Evolutionary conservation across 352 stramenopile species (phyloP).

Genomic region (Phytopythium helicoides): DNA sequence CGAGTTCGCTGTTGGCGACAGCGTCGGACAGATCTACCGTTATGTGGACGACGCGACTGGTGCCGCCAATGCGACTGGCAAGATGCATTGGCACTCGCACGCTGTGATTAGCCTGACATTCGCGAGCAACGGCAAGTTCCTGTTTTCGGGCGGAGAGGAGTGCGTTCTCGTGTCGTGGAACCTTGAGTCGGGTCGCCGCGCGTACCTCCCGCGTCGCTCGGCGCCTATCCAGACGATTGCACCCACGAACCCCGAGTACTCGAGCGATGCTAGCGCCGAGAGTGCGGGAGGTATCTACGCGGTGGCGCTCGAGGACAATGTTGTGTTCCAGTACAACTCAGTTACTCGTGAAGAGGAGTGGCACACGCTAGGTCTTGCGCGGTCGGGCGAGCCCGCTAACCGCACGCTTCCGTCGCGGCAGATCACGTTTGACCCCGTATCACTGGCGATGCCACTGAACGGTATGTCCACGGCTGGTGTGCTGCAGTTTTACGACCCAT

Average conservation of each 20-base stretch:
- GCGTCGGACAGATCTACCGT: conserved; percentile 60
- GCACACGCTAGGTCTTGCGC: conserved; percentile 60
- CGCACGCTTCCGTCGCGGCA: conserved; percentile 50
- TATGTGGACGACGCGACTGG: conserved; percentile 22
- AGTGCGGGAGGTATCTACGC: conserved; percentile 62
- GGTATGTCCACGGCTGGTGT: conserved; percentile 53
- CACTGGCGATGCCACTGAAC: conserved; percentile 61
- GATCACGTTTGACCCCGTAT: conserved; percentile 61
- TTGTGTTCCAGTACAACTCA: conserved; percentile 83
- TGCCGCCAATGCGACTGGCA: conserved; percentile 24
- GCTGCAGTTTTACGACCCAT: conserved; percentile 82
- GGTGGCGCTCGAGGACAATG: conserved; percentile 59
- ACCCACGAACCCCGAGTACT: conserved; percentile 8
- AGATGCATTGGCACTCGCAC: conserved; percentile 88
- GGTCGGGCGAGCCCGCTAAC: conserved; percentile 35
- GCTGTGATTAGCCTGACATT: conserved; percentile 70
- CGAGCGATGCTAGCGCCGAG: conserved; percentile 26
- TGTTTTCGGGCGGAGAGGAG: conserved; percentile 85
- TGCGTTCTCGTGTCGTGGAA: conserved; percentile 88
- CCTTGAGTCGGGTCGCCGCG: conserved; percentile 63
- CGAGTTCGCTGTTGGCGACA: conserved; percentile 72
- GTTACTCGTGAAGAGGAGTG: conserved; percentile 77
- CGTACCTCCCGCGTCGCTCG: conserved; percentile 78
- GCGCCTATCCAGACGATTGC: conserved; percentile 55
- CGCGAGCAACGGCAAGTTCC: conserved; percentile 68